Conservation (phyloP, 306 rosid genomes). For the Citrullus amarus region DNA sequence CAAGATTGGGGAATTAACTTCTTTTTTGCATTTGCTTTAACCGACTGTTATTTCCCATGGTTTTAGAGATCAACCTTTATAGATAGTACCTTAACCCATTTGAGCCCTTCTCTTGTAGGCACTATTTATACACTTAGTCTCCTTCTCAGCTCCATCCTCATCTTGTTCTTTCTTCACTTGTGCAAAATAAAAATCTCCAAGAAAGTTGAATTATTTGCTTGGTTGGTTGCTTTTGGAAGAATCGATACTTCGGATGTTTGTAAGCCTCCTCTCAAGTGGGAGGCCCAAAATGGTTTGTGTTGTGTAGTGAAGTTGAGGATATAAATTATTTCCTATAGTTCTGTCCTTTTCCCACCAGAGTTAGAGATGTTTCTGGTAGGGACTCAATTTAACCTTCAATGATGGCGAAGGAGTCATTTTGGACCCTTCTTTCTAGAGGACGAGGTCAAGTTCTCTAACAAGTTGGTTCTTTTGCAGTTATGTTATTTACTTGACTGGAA, state of each 20-base stretch:
- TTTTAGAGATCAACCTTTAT: no score
- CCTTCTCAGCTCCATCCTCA: not conserved
- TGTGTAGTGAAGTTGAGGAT: not conserved
- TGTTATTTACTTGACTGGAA: no score
- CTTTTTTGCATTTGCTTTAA: not conserved
- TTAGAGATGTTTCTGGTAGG: not conserved
- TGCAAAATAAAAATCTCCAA: not conserved
- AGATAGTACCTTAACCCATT: not conserved
- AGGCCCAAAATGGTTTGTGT: not conserved
- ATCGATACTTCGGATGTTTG: no score
- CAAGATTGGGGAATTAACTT: not conserved
- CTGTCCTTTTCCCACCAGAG: not conserved
- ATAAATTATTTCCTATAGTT: not conserved
- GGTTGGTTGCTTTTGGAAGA: not conserved
- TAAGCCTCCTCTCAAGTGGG: no score
- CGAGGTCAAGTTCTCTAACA: not conserved
- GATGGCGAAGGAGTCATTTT: no score
- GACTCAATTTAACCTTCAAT: not conserved
- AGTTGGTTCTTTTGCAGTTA: no score
- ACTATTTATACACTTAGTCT: not conserved
- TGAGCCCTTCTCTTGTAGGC: not conserved
- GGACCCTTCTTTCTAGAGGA: not conserved
- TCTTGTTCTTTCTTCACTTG: not conserved
- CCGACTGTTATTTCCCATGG: not conserved
- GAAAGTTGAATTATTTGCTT: not conserved